Evolutionary conservation across 257 asterid species (phyloP).

Genomic region (Nicotiana paniculata): DNA sequence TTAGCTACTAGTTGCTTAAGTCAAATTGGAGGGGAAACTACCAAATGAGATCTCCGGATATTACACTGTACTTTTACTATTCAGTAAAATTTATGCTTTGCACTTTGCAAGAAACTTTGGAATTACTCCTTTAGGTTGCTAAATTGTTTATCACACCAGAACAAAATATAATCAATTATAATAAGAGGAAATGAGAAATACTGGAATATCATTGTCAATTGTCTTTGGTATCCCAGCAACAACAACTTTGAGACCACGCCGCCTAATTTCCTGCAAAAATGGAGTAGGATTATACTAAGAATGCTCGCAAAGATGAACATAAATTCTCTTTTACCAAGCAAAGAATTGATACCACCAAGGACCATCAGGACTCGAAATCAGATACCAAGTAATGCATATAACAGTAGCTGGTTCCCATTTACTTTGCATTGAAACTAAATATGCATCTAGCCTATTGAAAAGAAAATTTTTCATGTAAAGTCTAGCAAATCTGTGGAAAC

Average conservation of each 20-base stretch:
- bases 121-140: neutral
- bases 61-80: neutral
- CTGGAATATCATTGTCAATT: slow-evolving; percentile 96
- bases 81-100: neutral
- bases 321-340: neutral
- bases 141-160: neutral
- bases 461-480: neutral
- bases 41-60: neutral
- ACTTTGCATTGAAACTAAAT: neutral
- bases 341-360: neutral
- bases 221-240: slow-evolving; percentile 97
- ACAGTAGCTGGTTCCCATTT: neutral
- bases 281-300: slow-evolving; percentile 9
- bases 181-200: slow-evolving; percentile 28
- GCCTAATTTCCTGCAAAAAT: slow-evolving; percentile 69
- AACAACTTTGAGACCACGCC: slow-evolving; percentile 76
- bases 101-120: neutral
- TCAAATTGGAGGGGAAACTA: neutral
- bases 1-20: neutral
- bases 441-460: neutral
- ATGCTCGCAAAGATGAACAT: neutral
- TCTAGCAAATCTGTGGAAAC: neutral
- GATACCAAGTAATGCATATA: neutral
- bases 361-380: neutral
- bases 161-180: slow-evolving; percentile 3